phyloP scores from a whole-genome alignment of 495 filamentous ascomycete genomes.

The Chaetomium cochliodes region DNA sequence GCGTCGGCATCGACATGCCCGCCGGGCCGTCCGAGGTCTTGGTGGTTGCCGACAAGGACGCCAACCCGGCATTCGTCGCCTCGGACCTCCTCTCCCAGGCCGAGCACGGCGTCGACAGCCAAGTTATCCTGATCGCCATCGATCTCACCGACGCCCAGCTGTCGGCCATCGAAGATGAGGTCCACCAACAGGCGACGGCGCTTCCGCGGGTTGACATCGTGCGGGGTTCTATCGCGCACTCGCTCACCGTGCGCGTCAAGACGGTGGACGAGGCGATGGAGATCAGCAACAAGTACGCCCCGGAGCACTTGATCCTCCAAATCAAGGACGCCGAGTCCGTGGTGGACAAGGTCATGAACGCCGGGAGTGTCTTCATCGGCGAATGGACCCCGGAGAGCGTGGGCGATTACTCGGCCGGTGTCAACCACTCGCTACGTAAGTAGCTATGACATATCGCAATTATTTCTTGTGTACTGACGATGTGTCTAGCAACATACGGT shows the following conservation, averaged over 20 bases:
- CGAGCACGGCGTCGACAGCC: slow-evolving; percentile 92
- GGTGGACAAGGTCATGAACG: slow-evolving; percentile 82
- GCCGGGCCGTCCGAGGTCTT: slow-evolving; percentile 95
- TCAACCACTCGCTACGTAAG: slow-evolving; percentile 96
- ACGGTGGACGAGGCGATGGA: slow-evolving; percentile 79
- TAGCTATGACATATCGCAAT: slow-evolving; percentile 24
- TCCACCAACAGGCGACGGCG: slow-evolving; percentile 84
- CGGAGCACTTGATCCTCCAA: slow-evolving; percentile 95
- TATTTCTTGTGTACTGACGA: slow-evolving; percentile 16
- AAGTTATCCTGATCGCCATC: slow-evolving; percentile 89
- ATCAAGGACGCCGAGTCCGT: slow-evolving; percentile 67
- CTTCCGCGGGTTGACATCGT: slow-evolving; percentile 92
- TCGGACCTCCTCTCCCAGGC: slow-evolving; percentile 93
- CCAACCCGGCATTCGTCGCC: slow-evolving; percentile 93
- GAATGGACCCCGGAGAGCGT: slow-evolving; percentile 96
- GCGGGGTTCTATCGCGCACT: slow-evolving; percentile 84
- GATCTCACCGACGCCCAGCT: slow-evolving; percentile 70
- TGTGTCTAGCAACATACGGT: slow-evolving; percentile 80
- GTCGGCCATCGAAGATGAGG: slow-evolving; percentile 80
- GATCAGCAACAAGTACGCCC: slow-evolving; percentile 92
- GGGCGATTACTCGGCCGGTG: slow-evolving; percentile 94
- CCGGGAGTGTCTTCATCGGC: slow-evolving; percentile 92
- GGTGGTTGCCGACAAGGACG: slow-evolving; percentile 85
- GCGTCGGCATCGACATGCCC: slow-evolving; percentile 97
- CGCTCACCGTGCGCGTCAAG: slow-evolving; percentile 79